Evolutionary conservation across 768 basidiomycete species (phyloP).

Genomic region (Pholiota microspora): DNA sequence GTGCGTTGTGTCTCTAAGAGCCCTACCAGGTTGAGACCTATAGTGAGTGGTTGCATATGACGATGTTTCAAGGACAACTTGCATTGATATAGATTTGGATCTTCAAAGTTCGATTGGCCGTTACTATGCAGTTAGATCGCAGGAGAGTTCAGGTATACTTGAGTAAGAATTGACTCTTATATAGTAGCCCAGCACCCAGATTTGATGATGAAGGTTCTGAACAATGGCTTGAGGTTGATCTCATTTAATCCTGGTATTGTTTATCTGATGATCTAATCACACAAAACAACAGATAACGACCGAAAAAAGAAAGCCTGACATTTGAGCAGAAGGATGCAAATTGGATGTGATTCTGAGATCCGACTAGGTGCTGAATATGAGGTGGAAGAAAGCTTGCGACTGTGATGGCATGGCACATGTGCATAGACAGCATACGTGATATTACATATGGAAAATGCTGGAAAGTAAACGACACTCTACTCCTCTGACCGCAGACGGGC

Average conservation of each 20-base stretch:
- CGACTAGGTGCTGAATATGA: constrained; percentile 5
- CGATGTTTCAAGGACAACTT: constrained; percentile 6
- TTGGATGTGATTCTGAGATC: constrained; percentile 3
- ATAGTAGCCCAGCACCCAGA: background rate
- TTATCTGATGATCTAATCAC: constrained; percentile 7
- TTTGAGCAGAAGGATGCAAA: background rate
- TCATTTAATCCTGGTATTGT: constrained; percentile 9
- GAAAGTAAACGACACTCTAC: constrained; percentile 46
- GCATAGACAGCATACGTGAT: constrained; percentile 53
- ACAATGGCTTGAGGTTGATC: constrained; percentile 4
- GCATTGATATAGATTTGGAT: constrained; percentile 15
- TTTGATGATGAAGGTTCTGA: background rate
- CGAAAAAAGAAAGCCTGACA: constrained; percentile 6
- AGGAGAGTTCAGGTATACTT: background rate
- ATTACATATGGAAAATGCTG: constrained; percentile 47
- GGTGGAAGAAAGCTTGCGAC: constrained; percentile 12
- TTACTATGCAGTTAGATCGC: no score
- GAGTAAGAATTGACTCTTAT: background rate
- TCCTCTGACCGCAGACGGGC: constrained; percentile 96
- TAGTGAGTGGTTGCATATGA: background rate
- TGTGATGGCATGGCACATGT: constrained; percentile 39
- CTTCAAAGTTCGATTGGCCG: no score
- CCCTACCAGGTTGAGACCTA: constrained; percentile 10
- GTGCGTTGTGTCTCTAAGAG: constrained; percentile 64
- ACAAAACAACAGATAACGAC: constrained; percentile 11